phyloP scores from a whole-genome alignment of 176 grass and related monocot species.

The Aegilops speltoides region DNA sequence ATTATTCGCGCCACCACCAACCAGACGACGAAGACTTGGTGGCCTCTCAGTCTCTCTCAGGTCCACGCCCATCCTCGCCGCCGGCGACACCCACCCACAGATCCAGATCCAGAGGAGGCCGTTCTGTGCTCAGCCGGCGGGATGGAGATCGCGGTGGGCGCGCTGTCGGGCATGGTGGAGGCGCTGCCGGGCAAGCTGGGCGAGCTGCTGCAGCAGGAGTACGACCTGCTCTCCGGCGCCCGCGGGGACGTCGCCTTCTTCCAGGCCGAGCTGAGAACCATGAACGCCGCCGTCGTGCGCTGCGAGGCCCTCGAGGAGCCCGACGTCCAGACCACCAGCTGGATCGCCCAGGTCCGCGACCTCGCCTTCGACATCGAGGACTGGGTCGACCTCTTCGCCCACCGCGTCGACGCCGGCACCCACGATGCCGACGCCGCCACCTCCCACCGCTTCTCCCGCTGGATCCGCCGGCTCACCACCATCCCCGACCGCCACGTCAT shows the following conservation, averaged over 20 bases:
- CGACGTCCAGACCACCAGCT: constrained; percentile 18
- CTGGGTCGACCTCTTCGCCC: constrained; percentile 40
- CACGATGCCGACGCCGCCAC: neutral
- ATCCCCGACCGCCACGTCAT: constrained; percentile 30
- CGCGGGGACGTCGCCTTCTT: constrained; percentile 33
- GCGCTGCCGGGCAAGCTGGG: constrained; percentile 41
- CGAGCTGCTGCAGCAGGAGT: constrained; percentile 41
- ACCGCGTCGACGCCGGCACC: constrained; percentile 28
- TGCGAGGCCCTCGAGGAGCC: constrained; percentile 25
- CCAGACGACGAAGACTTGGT: constrained; percentile 14
- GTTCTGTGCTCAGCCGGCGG: neutral
- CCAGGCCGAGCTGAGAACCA: constrained; percentile 27
- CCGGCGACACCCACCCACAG: neutral
- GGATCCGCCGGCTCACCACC: neutral
- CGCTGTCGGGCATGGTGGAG: constrained; percentile 36
- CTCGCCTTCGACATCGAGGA: constrained; percentile 2
- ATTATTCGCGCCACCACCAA: neutral
- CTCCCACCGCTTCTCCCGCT: neutral
- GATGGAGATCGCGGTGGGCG: constrained; percentile 49
- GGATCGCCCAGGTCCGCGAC: neutral
- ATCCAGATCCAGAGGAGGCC: constrained; percentile 3
- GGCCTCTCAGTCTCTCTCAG: neutral
- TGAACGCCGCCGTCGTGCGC: constrained; percentile 30
- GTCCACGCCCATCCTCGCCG: constrained; percentile 31
- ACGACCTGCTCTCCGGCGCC: constrained; percentile 35